Base-by-base conservation (phyloP, 2,329 filamentous ascomycete genomes). In the Aspergillus caelatus region DNA sequence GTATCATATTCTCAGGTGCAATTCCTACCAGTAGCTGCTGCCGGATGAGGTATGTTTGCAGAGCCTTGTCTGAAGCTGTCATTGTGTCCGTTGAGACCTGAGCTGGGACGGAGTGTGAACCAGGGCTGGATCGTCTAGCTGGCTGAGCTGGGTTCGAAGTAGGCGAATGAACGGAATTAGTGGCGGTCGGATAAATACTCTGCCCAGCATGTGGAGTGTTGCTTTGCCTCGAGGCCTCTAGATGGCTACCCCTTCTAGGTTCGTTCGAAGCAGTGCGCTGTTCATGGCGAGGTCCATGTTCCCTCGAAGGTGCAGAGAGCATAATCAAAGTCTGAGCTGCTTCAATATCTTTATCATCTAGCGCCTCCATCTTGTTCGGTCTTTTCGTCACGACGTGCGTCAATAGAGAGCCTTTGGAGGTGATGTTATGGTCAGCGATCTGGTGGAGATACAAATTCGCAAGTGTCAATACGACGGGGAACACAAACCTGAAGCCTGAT, bases 1-100 rank as follows among this genome's bases (percentile, higher is more conserved):
- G 58, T 32, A 72, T 62, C 32, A 76, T 46, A 10, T 71, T 23
- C 6, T 72, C 59, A 5, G 62, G 67, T 1, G 66, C 58, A 30
- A 77, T 69, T 4, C 75, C 75, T 11, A 68, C 73, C 11, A 75
- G 21, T 8, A 71, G 55, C 58, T 77, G 75, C 59, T 74, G 70
- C 6, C 70, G 70, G 46, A 76, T 65, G 16, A 77, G 65, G 52
- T 70, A 73, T 6, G 61, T 64, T 36, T 75, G 71, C 11, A 77
- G 53, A 12, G 61, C 48, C 2, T 65, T 34, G 7, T 63, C 57
- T n/a, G 56, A 26, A 12, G 16, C 39, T 48, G 58, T 23, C n/a
- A 12, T 26, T 45, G 4, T 45, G 39, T 21, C 43, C 16, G 14
- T 30, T 41, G 32, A 26, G 21, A 4, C 21, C 12, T 12, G 41